Evolutionary conservation across 805 yeast genomes (phyloP).

Genomic region (Saccharomycopsis lassenensis): DNA sequence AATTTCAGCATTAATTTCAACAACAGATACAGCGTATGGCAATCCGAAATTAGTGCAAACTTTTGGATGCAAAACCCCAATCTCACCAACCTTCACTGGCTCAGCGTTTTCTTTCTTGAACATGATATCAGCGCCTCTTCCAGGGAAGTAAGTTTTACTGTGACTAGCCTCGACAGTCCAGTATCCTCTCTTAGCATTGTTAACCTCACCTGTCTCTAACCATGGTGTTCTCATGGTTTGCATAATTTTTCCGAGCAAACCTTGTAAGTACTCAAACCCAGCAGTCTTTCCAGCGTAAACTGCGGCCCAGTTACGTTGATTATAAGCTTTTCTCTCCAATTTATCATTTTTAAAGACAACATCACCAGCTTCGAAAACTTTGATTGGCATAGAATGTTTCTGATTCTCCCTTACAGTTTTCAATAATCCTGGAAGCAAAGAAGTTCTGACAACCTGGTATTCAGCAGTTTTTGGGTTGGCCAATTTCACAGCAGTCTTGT

Average conservation of each 20-base stretch:
- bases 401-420: constrained; percentile 95
- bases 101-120: constrained; percentile 57
- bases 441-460: constrained; percentile 95
- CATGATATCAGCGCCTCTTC: constrained; percentile 86
- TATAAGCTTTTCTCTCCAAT: constrained; percentile 80
- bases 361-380: constrained; percentile 93
- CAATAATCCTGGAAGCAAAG: constrained; percentile 85
- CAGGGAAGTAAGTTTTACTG: constrained; percentile 81
- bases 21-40: constrained; percentile 85
- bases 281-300: constrained; percentile 89
- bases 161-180: constrained; percentile 69
- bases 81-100: constrained; percentile 56
- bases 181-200: constrained; percentile 57
- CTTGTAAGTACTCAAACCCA: constrained; percentile 91
- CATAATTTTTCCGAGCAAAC: constrained; percentile 89
- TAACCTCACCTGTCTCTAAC: constrained; percentile 44
- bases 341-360: constrained; percentile 73
- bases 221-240: constrained; percentile 87
- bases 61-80: constrained; percentile 95
- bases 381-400: constrained; percentile 88
- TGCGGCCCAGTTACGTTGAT: constrained; percentile 93
- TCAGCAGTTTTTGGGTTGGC: constrained; percentile 96
- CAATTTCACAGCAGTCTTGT: constrained; percentile 71
- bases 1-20: constrained; percentile 82
- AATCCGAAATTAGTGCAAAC: constrained; percentile 80